These are phyloP conservation scores for Lyophyllum shimeji DNA, from an alignment of 768 basidiomycete species.

Conservation along the genomic window DNA sequence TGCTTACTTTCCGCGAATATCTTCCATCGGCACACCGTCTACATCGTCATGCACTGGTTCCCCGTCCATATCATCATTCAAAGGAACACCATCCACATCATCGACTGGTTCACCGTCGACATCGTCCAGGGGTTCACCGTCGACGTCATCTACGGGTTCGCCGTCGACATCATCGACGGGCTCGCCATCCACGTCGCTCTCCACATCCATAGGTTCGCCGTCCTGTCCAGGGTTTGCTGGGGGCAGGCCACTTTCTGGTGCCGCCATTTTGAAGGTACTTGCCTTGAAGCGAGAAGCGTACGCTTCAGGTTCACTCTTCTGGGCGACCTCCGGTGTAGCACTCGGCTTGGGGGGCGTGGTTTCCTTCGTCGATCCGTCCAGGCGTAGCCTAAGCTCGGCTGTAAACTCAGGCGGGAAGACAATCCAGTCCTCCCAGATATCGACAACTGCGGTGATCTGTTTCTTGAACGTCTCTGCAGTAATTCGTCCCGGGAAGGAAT, in stretches of 20 bases:
- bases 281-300: slow-evolving; percentile 72
- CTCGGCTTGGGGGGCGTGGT: slow-evolving; percentile 24
- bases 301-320: slow-evolving; percentile 28
- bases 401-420: slow-evolving; percentile 91
- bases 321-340: slow-evolving; percentile 24
- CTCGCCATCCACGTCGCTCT: slow-evolving; percentile 40
- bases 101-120: slow-evolving; percentile 49
- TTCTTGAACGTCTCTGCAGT: slow-evolving; percentile 96
- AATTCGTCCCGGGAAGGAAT: slow-evolving; percentile 93
- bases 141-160: slow-evolving; percentile 32
- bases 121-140: slow-evolving; percentile 32
- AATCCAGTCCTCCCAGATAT: slow-evolving; percentile 99
- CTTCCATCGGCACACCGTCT: slow-evolving; percentile 37
- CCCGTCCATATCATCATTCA: slow-evolving; percentile 42
- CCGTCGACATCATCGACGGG: slow-evolving; percentile 52
- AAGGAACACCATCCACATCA: slow-evolving; percentile 46
- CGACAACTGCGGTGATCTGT: slow-evolving; percentile 85
- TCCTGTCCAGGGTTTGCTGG: slow-evolving; percentile 23
- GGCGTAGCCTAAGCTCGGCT: slow-evolving; percentile 62
- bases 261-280: slow-evolving; percentile 75
- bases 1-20: slow-evolving; percentile 8
- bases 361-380: slow-evolving; percentile 59
- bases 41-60: slow-evolving; percentile 19
- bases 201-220: slow-evolving; percentile 30
- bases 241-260: slow-evolving; percentile 23